Evolutionary conservation across 805 yeast genomes (phyloP), one percentile per base, ranked within the genome.

Genomic region (Maudiozyma pseudohumilis): DNA sequence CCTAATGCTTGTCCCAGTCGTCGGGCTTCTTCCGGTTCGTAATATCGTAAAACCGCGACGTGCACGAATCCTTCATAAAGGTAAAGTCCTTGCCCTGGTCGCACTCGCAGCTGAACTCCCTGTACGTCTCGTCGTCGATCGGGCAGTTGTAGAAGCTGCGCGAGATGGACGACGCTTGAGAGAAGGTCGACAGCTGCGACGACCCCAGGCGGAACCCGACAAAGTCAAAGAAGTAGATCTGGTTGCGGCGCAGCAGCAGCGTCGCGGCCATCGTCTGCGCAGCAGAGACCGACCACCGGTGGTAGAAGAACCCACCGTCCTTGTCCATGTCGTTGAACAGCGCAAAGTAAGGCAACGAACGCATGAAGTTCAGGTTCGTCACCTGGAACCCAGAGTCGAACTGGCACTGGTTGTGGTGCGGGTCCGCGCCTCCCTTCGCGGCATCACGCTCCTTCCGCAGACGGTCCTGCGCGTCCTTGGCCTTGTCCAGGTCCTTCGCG

Each of bases 261-360:
- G 84, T 65, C n/a, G 74, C 82, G 18, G 83, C 92, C 41, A 82
- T 72, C 7, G 86, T 75, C 52, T 81, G 85, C 36, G 82, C 74
- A 12, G 89, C 87, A 18, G 89, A 92, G 56, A 81, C 92, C 39
- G 92, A 88, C 87, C 94, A 84, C 51, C 88, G 68, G 60, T 80
- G 81, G 61, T 85, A 84, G 64, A 79, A 85, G 52, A 86, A 77
- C 4, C 92, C 92, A 42, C 89, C 86, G 1, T 75, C 63, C 34
- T 63, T 59, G 54, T 84, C 88, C 38, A 82, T 66, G 48, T 69
- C 61, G 18, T 76, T 74, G 45, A 82, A 80, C 57, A 75, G 81
- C 34, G 67, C 69, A 18, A 65, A 56, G 59, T 82, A 85, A 15
- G 77, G 77, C 40, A 77, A 71, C 19, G 74, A 62, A 50, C 86